Evolutionary conservation across 2,329 filamentous ascomycete species (phyloP), one percentile per base, ranked within the genome.

Genomic region (Colletotrichum eleusines): DNA sequence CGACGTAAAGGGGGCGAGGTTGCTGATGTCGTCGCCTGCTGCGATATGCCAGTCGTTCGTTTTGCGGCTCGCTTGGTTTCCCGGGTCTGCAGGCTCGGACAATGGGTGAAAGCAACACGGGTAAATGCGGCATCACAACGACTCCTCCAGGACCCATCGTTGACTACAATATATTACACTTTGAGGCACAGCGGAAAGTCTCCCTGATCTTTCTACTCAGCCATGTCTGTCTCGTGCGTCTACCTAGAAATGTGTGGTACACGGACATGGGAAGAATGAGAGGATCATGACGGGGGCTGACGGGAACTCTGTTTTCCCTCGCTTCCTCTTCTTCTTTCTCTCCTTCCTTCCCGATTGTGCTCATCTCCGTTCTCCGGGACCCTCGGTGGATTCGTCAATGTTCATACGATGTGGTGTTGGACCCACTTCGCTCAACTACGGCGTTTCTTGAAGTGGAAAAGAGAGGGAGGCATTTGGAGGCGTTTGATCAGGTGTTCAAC

Each of bases 391-490:
- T 8, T 3, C 2, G 4, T 18, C n/a, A 48, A 28, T 40, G 50
- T 68, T 68, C 42, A 50, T 62, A 71, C 50, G 50, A 58, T 68
- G n/a, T 48, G 2, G 26, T 14, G 1, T 26, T 18, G 44, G 64
- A 38, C 57, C 57, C 51, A 63, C 38, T 3, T 8, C 12, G 35
- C 53, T 38, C 18, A 38, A 23, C 64, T 38, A 46, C 33, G 68
- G 46, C 26, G 57, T 63, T 53, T 53, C 46, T 33, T 58, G n/a
- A 35, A 44, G n/a, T 54, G 11, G 18, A 48, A 40, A 55, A 7
- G 28, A 54, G 18, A 59, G 11, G 20, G 55, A 40, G 63, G 8
- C 33, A 46, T 38, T 60, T 38, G 62, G 55, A 50, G 38, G 5
- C 38, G 65, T 63, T 66, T 60, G 16, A 28, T 12, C 50, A n/a